These are phyloP conservation scores for Lactarius quietus DNA, from an alignment of 768 basidiomycete species.

Conservation along the genomic window DNA sequence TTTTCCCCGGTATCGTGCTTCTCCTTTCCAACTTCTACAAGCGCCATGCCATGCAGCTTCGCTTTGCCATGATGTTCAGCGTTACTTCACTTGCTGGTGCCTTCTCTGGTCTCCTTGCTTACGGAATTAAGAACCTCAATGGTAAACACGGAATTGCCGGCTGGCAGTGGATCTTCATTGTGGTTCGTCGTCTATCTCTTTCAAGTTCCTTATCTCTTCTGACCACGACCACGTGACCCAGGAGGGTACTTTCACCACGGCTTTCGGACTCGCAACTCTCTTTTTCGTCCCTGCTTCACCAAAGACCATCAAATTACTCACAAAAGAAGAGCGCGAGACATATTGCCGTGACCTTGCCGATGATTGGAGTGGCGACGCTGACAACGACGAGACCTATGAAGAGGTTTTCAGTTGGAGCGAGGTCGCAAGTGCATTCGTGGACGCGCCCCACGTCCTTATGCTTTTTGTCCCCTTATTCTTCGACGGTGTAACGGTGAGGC, in stretches of 20 bases:
- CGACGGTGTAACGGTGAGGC: conserved; percentile 39
- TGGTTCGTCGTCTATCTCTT: conserved; percentile 33
- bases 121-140: conserved; percentile 54
- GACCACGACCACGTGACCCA: conserved; percentile 18
- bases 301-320: conserved; percentile 47
- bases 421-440: conserved; percentile 43
- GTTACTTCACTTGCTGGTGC: conserved; percentile 49
- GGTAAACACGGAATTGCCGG: conserved; percentile 49
- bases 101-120: conserved; percentile 61
- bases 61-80: conserved; percentile 41
- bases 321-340: conserved; percentile 41
- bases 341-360: conserved; percentile 36
- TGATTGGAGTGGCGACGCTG: conserved; percentile 32
- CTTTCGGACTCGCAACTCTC: conserved; percentile 51
- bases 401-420: conserved; percentile 57
- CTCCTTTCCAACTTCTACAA: conserved; percentile 32
- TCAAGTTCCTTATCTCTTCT: background rate
- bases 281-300: conserved; percentile 47
- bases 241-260: conserved; percentile 61
- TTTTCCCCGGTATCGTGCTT: conserved; percentile 39
- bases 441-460: conserved; percentile 51
- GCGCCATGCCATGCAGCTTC: conserved; percentile 30
- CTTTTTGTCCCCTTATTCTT: conserved; percentile 50
- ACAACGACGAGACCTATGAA: conserved; percentile 37
- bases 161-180: conserved; percentile 67